Conservation (phyloP, 495 filamentous ascomycete genomes). For the Pyrenula massariospora region DNA sequence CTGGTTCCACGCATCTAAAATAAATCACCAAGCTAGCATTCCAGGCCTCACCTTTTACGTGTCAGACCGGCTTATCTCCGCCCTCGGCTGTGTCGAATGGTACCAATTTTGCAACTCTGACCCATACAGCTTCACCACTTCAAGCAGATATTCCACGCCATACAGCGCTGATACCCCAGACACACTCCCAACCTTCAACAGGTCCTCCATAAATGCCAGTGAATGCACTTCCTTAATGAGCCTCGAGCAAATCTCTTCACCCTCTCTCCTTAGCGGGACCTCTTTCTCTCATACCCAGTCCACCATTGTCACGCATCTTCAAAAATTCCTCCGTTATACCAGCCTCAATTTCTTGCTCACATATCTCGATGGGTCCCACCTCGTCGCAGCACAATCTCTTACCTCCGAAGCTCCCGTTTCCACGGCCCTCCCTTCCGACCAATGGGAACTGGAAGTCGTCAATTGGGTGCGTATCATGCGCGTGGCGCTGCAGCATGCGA, state of each 20-base stretch:
- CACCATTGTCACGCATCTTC: background rate
- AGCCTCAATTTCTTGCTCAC: background rate
- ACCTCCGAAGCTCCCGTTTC: background rate
- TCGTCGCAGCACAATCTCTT: background rate
- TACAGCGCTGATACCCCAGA: too few species aligned
- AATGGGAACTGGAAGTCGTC: background rate
- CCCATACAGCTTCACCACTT: too few species aligned
- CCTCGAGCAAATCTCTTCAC: background rate
- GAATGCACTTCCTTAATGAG: background rate
- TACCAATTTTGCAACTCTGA: background rate
- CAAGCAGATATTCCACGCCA: too few species aligned
- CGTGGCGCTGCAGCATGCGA: background rate
- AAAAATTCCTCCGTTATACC: background rate
- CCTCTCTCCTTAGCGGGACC: background rate
- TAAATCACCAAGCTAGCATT: background rate
- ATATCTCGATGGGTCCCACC: background rate
- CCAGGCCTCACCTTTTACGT: background rate
- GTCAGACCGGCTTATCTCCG: background rate
- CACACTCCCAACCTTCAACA: too few species aligned
- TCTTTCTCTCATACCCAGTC: background rate
- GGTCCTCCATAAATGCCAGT: background rate
- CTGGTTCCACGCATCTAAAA: constrained; percentile 5
- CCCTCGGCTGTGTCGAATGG: background rate
- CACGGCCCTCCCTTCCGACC: background rate
- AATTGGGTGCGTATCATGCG: background rate